Percentiles rank a stretch among this genome's conserved stretches.
phyloP scores from a whole-genome alignment of 148 eudicot genomes.

The Hydrangea macrophylla region DNA sequence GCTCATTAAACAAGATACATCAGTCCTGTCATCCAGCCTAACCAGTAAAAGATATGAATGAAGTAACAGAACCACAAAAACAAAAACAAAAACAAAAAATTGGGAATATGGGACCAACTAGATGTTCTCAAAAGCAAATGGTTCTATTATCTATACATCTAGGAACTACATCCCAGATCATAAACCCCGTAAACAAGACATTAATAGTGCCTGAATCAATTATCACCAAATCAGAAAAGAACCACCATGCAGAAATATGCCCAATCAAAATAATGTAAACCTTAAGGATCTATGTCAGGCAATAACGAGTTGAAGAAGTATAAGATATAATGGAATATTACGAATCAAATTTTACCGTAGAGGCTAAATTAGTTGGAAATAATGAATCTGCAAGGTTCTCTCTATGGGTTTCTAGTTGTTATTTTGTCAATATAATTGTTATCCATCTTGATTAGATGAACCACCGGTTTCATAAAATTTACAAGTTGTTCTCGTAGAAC shows the following conservation, averaged over 20 bases:
- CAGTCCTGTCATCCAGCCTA: constrained; percentile 72
- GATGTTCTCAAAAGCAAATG: not conserved
- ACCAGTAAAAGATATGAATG: constrained; percentile 46
- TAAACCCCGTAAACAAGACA: not conserved
- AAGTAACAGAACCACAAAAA: constrained; percentile 14
- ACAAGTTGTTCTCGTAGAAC: too few species aligned
- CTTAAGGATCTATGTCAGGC: not conserved
- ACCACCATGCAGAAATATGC: not conserved
- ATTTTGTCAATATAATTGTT: too few species aligned
- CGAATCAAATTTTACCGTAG: too few species aligned
- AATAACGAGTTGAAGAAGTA: too few species aligned
- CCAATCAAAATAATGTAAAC: not conserved
- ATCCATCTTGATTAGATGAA: not conserved
- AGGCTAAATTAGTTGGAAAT: too few species aligned
- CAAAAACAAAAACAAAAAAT: constrained; percentile 3
- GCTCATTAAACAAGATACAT: constrained; percentile 65
- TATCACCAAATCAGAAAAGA: not conserved
- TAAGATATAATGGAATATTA: too few species aligned
- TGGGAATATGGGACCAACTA: too few species aligned
- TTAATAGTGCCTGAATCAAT: not conserved
- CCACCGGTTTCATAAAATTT: not conserved
- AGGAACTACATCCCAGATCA: not conserved
- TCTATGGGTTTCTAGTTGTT: too few species aligned
- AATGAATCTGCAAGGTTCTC: too few species aligned
- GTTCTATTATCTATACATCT: not conserved